phyloP scores from a whole-genome alignment of 2,329 filamentous ascomycete species.

The Fonsecaea multimorphosa region DNA sequence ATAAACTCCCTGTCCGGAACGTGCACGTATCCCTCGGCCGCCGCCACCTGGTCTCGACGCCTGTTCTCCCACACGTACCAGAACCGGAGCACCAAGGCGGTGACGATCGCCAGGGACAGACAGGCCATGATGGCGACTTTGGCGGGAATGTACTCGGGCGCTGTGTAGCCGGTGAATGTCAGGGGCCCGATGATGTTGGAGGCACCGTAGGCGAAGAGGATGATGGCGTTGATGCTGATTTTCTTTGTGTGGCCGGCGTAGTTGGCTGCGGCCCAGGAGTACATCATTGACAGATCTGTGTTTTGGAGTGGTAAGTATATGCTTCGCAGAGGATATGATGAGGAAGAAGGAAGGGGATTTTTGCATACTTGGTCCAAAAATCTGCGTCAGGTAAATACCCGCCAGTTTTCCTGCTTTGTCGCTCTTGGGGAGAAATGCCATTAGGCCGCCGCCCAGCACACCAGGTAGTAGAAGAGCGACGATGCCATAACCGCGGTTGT shows the following conservation, averaged over 20 bases:
- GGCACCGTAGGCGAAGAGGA: constrained; percentile 54
- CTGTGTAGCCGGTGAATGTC: constrained; percentile 52
- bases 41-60: constrained; percentile 41
- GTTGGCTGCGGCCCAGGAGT: constrained; percentile 56
- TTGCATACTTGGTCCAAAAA: constrained; percentile 51
- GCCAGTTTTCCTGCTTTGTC: constrained; percentile 53
- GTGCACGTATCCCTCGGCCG: constrained; percentile 44
- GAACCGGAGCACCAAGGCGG: constrained; percentile 12
- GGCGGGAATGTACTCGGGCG: constrained; percentile 50
- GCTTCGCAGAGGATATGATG: constrained; percentile 49
- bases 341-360: too few relatives aligned
- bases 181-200: constrained; percentile 55
- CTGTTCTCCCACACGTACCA: constrained; percentile 45
- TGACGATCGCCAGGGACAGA: constrained; percentile 17
- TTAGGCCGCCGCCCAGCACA: constrained; percentile 52
- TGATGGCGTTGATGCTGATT: constrained; percentile 54
- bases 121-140: constrained; percentile 47
- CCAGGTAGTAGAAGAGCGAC: constrained; percentile 49
- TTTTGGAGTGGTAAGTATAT: constrained; percentile 46
- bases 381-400: constrained; percentile 55
- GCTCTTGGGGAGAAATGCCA: constrained; percentile 44
- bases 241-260: constrained; percentile 58
- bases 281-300: constrained; percentile 46
- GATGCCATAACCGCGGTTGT: constrained; percentile 41
- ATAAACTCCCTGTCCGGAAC: constrained; percentile 18